phyloP scores from a whole-genome alignment of 1,284 basidiomycete species.

The Ustilago lituana region DNA sequence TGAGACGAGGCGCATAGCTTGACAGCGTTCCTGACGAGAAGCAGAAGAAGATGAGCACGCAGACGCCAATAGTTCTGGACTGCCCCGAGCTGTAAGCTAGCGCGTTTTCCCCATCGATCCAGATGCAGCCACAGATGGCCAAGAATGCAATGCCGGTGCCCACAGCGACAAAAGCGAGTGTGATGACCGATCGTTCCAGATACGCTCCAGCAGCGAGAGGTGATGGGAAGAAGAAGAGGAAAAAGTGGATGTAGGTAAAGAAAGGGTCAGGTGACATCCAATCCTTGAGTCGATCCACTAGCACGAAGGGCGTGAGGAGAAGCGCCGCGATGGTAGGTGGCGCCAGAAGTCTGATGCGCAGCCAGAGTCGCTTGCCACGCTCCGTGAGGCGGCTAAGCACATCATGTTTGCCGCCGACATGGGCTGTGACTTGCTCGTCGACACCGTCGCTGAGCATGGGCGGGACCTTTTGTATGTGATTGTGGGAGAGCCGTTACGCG shows the following conservation, averaged over 20 bases:
- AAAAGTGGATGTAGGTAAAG: slow-evolving; percentile 40
- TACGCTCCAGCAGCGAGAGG: slow-evolving; percentile 50
- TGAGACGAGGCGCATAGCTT: slow-evolving; percentile 53
- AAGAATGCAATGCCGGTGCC: slow-evolving; percentile 45
- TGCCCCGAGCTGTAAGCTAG: slow-evolving; percentile 26
- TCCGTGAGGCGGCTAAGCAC: neutral
- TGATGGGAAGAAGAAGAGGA: slow-evolving; percentile 59
- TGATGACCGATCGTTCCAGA: slow-evolving; percentile 49
- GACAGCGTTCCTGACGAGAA: slow-evolving; percentile 44
- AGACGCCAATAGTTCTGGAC: slow-evolving; percentile 53
- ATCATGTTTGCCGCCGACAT: neutral
- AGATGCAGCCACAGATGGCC: slow-evolving; percentile 43
- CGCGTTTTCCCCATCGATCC: slow-evolving; percentile 39
- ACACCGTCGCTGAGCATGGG: neutral
- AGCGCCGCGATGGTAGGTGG: slow-evolving; percentile 32
- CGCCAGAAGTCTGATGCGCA: slow-evolving; percentile 14
- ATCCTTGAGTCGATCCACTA: slow-evolving; percentile 18
- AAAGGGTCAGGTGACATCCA: slow-evolving; percentile 43
- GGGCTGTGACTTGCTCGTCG: neutral
- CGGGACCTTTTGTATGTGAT: neutral
- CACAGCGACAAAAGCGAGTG: slow-evolving; percentile 35
- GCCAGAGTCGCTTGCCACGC: slow-evolving; percentile 9
- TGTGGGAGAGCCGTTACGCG: neutral
- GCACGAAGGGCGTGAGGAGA: slow-evolving; percentile 43
- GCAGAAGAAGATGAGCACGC: slow-evolving; percentile 42